phyloP scores from a whole-genome alignment of 441 rosid species.

The Pelargonium myrrhifolium region DNA sequence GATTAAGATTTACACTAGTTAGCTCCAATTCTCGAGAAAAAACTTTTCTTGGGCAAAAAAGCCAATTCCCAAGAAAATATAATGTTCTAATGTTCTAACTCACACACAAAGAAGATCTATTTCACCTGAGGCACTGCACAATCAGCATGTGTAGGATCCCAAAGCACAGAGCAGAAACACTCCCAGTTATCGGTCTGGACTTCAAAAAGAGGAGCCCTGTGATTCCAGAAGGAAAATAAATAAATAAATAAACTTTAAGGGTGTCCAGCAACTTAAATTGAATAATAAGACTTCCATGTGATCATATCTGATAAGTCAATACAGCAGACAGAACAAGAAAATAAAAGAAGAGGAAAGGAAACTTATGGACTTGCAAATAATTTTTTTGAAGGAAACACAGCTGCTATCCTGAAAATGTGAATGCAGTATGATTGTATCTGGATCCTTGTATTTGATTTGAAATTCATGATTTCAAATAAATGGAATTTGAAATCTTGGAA shows the following conservation, averaged over 20 bases:
- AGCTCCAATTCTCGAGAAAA: too few species aligned
- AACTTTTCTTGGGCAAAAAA: too few species aligned
- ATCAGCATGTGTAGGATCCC: slow-evolving; percentile 88
- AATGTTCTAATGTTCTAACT: too few species aligned
- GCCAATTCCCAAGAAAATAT: too few species aligned
- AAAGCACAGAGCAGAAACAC: slow-evolving; percentile 68
- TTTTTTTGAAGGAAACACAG: not conserved
- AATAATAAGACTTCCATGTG: not conserved
- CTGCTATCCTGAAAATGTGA: not conserved
- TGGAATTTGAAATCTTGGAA: too few species aligned
- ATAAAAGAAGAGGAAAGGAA: not conserved
- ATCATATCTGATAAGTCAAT: not conserved
- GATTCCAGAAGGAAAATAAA: slow-evolving; percentile 10
- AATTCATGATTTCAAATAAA: too few species aligned
- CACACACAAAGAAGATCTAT: too few species aligned
- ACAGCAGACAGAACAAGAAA: not conserved
- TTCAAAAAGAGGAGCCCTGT: slow-evolving; percentile 90
- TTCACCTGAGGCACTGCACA: slow-evolving; percentile 85
- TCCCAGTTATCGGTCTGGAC: slow-evolving; percentile 90
- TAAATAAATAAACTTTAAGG: not conserved
- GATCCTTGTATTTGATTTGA: too few species aligned
- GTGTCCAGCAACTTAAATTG: not conserved
- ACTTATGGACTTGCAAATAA: not conserved
- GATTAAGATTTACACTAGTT: too few species aligned
- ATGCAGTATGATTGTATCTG: too few species aligned